Conservation (phyloP, 2,329 filamentous ascomycete genomes). For the Curvularia spicifera region DNA sequence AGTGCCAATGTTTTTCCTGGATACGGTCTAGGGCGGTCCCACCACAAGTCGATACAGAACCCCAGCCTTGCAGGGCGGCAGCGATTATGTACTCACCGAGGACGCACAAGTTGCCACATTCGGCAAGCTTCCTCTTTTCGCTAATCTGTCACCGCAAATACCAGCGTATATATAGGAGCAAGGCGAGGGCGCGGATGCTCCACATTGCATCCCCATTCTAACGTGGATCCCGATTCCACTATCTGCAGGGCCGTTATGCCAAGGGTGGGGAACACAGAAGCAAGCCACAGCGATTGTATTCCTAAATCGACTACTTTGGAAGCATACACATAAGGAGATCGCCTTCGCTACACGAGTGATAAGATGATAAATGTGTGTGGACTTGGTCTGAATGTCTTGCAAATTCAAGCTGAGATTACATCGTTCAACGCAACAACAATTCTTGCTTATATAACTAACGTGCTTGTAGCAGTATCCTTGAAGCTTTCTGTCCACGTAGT, state of each 20-base stretch:
- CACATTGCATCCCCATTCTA: neutral
- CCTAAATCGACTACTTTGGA: neutral
- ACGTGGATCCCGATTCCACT: neutral
- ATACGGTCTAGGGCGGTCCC: neutral
- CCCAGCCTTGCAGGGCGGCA: neutral
- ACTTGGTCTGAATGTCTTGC: neutral
- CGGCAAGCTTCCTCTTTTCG: neutral
- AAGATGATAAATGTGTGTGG: neutral
- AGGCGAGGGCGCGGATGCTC: neutral
- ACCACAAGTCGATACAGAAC: neutral
- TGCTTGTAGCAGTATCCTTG: conserved; percentile 8
- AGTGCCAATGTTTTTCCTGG: neutral
- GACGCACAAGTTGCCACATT: conserved; percentile 5
- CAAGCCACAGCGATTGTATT: neutral
- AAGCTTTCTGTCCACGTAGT: conserved; percentile 14
- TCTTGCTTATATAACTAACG: conserved; percentile 6
- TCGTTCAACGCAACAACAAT: too few species aligned
- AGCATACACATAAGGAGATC: neutral
- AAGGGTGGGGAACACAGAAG: neutral
- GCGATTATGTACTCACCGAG: neutral
- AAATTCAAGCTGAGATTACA: neutral
- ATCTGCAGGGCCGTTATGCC: neutral
- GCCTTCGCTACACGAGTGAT: neutral
- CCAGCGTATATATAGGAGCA: neutral
- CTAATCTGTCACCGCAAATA: neutral